Conservation (phyloP, 495 filamentous ascomycete genomes). For the Penicillium silybi region DNA sequence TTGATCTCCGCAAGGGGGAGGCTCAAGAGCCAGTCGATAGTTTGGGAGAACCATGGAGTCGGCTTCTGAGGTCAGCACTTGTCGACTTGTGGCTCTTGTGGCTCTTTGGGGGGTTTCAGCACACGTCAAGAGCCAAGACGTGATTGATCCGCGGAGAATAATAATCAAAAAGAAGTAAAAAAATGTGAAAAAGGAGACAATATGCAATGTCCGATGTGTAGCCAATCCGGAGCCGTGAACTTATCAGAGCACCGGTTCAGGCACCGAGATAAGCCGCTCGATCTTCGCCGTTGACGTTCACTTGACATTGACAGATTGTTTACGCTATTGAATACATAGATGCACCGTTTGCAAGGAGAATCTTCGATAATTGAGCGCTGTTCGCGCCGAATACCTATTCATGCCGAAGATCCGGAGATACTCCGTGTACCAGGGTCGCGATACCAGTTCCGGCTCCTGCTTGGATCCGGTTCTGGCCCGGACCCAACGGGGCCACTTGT, state of each 20-base stretch:
- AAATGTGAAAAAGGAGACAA: background rate
- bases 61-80: background rate
- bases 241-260: slow-evolving; percentile 1
- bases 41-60: background rate
- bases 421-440: too few relatives aligned
- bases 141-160: too few relatives aligned
- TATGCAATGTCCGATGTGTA: background rate
- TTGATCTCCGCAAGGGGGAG: slow-evolving; percentile 26
- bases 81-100: too few relatives aligned
- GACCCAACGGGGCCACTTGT: background rate
- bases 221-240: slow-evolving; percentile 10
- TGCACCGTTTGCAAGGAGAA: slow-evolving; percentile 4
- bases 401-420: background rate
- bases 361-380: slow-evolving; percentile 9
- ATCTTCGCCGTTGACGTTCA: background rate
- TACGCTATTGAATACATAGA: background rate
- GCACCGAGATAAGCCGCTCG: slow-evolving; percentile 13
- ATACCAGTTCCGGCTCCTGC: background rate
- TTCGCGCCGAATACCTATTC: background rate
- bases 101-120: too few relatives aligned
- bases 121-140: too few relatives aligned
- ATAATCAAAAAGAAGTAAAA: background rate
- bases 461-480: background rate
- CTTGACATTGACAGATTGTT: background rate
- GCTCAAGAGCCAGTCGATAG: slow-evolving; percentile 13